A percentile compares a stretch with the other conserved stretches of the same genome.
Conservation (phyloP, 768 basidiomycete genomes). For the Favolaschia claudopus region DNA sequence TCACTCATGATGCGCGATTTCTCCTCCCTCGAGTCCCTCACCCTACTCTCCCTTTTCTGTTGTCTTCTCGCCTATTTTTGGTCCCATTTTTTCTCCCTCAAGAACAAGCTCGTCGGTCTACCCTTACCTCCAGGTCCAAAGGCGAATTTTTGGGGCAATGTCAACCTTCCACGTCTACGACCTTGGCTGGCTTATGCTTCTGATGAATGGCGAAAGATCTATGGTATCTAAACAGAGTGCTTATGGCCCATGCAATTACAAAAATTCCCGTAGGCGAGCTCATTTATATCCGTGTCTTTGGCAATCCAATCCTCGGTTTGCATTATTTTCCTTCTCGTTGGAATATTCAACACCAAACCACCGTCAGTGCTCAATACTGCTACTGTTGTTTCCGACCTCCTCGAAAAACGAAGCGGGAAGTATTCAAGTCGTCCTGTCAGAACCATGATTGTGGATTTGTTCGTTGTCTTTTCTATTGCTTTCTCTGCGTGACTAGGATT, state of each 20-base stretch:
- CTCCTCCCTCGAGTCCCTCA: slow-evolving; percentile 11
- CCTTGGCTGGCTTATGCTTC: slow-evolving; percentile 56
- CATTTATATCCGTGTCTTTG: slow-evolving; percentile 51
- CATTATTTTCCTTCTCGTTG: neutral
- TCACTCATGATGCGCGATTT: slow-evolving; percentile 15
- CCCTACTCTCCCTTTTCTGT: slow-evolving; percentile 20
- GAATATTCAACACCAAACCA: no score
- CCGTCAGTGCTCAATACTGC: slow-evolving; percentile 53
- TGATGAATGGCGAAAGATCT: slow-evolving; percentile 47
- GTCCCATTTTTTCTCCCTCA: slow-evolving; percentile 6
- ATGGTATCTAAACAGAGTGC: slow-evolving; percentile 43
- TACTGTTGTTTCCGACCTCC: slow-evolving; percentile 48
- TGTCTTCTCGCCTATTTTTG: slow-evolving; percentile 22
- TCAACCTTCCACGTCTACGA: slow-evolving; percentile 41
- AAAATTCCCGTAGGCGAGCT: slow-evolving; percentile 47
- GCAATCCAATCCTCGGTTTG: slow-evolving; percentile 49
- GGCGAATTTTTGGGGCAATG: slow-evolving; percentile 43
- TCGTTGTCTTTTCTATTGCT: slow-evolving; percentile 22
- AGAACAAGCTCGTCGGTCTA: slow-evolving; percentile 19
- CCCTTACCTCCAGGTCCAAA: slow-evolving; percentile 53
- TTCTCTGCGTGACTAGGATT: neutral
- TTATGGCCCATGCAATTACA: neutral
- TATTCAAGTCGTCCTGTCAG: slow-evolving; percentile 53
- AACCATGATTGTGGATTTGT: slow-evolving; percentile 56
- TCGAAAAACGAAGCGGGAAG: slow-evolving; percentile 52